phyloP scores from a whole-genome alignment of 2,329 filamentous ascomycete species.

The Aureobasidium musti region DNA sequence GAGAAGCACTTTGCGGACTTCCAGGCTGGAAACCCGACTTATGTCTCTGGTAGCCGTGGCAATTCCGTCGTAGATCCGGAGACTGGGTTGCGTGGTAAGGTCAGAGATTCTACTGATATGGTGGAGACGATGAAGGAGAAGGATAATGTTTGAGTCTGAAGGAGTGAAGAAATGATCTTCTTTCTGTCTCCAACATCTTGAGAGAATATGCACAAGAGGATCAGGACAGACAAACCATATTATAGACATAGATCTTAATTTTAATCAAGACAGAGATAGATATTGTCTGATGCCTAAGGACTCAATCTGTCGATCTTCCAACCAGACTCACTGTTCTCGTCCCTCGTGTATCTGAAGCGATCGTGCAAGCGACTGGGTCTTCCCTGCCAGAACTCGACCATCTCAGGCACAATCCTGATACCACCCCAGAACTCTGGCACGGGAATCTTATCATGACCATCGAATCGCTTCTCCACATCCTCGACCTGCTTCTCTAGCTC shows the following conservation, averaged over 20 bases:
- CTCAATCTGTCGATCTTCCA: conserved; percentile 75
- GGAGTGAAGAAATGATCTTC: not conserved
- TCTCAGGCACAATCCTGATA: conserved; percentile 77
- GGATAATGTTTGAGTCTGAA: not conserved
- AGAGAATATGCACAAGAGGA: not conserved
- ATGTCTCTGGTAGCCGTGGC: conserved; percentile 37
- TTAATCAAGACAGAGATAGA: not conserved
- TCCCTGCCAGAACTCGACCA: conserved; percentile 96
- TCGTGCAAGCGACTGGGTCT: conserved; percentile 88
- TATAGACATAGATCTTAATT: not conserved
- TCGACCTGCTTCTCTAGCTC: conserved; percentile 75
- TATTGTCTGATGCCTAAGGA: conserved; percentile 52
- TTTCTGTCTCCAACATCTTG: not conserved
- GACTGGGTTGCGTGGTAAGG: conserved; percentile 13
- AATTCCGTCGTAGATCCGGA: conserved; percentile 37
- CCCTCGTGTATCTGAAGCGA: conserved; percentile 79
- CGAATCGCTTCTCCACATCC: conserved; percentile 75
- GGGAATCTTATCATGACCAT: conserved; percentile 75
- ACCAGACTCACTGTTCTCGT: conserved; percentile 46
- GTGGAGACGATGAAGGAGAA: conserved; percentile 18
- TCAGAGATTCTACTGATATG: conserved; percentile 8
- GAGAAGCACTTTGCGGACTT: conserved; percentile 65
- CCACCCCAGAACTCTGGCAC: conserved; percentile 96
- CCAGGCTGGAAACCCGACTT: conserved; percentile 59
- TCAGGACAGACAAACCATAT: not conserved